Evolutionary conservation across 2,329 filamentous ascomycete genomes (phyloP).

Genomic region (Talaromyces sp.): DNA sequence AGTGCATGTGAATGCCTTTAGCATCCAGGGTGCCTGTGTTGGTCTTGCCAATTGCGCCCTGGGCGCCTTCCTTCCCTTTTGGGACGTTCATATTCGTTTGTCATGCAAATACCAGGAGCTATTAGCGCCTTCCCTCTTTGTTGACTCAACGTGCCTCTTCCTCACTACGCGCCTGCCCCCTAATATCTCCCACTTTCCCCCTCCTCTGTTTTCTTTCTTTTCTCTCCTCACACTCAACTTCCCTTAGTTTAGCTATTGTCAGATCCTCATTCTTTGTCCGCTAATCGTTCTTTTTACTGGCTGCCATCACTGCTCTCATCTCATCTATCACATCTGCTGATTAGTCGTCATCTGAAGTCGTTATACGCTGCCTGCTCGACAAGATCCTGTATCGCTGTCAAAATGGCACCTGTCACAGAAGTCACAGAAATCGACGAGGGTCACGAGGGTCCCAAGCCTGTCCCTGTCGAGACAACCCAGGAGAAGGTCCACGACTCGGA

Average conservation of each 20-base stretch:
- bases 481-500: constrained; percentile 35
- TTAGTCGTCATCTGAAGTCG: background rate
- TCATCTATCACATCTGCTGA: constrained; percentile 2
- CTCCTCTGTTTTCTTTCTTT: background rate
- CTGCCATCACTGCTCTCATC: background rate
- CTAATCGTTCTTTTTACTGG: background rate
- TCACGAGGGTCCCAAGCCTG: background rate
- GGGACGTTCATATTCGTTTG: background rate
- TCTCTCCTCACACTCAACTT: background rate
- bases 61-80: background rate
- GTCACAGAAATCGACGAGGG: too few species aligned
- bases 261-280: background rate
- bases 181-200: background rate
- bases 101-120: background rate
- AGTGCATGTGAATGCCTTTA: background rate
- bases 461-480: constrained; percentile 12
- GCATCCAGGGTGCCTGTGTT: background rate
- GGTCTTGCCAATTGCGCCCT: background rate
- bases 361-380: background rate
- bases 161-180: background rate
- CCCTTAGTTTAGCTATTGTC: background rate
- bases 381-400: background rate
- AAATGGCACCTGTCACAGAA: constrained; percentile 14
- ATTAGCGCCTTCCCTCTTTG: constrained; percentile 5
- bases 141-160: background rate